Percentiles rank a stretch among this genome's conserved stretches.
Evolutionary conservation across 2,329 filamentous ascomycete genomes (phyloP).

Genomic region (Botryotinia convoluta): DNA sequence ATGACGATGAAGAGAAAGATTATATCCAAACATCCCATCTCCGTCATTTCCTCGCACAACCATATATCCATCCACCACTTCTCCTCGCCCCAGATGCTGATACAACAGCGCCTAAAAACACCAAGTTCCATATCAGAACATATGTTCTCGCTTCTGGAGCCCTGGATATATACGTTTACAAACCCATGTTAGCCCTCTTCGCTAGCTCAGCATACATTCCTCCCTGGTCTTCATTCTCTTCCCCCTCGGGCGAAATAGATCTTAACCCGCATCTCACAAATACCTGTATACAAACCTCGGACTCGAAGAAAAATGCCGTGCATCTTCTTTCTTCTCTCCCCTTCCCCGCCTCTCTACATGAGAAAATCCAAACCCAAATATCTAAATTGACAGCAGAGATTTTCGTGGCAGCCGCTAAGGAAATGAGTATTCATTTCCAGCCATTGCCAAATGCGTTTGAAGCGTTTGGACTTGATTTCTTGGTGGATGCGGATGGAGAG

Average conservation of each 20-base stretch:
- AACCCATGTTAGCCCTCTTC: constrained; percentile 89
- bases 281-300: constrained; percentile 75
- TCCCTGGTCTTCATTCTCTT: constrained; percentile 49
- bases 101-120: constrained; percentile 46
- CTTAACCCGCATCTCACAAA: constrained; percentile 86
- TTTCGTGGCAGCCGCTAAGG: constrained; percentile 82
- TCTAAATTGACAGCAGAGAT: constrained; percentile 69
- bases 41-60: constrained; percentile 92
- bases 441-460: constrained; percentile 86
- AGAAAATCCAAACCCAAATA: constrained; percentile 70
- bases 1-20: constrained; percentile 45
- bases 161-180: constrained; percentile 81
- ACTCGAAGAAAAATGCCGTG: constrained; percentile 61
- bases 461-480: constrained; percentile 85
- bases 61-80: constrained; percentile 87
- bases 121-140: constrained; percentile 93
- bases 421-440: constrained; percentile 90
- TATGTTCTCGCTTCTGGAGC: constrained; percentile 83
- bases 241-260: constrained; percentile 37
- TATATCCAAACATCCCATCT: constrained; percentile 83
- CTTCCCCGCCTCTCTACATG: constrained; percentile 41
- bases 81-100: constrained; percentile 48
- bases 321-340: constrained; percentile 70
- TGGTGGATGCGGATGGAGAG: constrained; percentile 63
- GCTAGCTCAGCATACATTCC: constrained; percentile 69